Conservation (phyloP, 768 basidiomycete species). For the Mycena vulgaris region DNA sequence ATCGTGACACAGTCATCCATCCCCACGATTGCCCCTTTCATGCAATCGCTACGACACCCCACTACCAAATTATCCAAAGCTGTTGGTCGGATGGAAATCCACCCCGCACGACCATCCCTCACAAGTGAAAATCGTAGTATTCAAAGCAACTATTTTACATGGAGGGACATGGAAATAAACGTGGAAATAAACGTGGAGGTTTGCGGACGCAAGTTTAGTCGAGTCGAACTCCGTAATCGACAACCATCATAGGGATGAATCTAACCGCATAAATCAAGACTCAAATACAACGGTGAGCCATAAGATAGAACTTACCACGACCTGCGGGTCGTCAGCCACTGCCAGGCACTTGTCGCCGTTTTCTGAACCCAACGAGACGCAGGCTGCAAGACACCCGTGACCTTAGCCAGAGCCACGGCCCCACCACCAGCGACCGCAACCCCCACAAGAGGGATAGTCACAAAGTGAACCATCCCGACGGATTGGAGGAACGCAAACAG, state of each 20-base stretch:
- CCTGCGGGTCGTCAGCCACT: conserved; percentile 9
- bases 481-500: conserved; percentile 26
- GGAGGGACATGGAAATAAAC: conserved; percentile 10
- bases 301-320: conserved; percentile 16
- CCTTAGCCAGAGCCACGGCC: conserved; percentile 19
- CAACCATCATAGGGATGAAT: not conserved
- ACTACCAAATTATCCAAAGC: no score
- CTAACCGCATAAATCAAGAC: conserved; percentile 16
- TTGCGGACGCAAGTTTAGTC: conserved; percentile 3
- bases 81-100: no score
- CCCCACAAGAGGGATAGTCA: conserved; percentile 20
- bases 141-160: not conserved
- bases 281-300: conserved; percentile 7
- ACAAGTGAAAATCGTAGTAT: conserved; percentile 19
- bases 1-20: no score
- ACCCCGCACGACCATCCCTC: no score
- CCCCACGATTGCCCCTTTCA: no score
- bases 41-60: no score
- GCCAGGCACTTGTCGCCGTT: conserved; percentile 18
- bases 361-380: conserved; percentile 22
- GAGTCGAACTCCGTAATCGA: conserved; percentile 13
- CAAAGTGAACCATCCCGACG: conserved; percentile 21
- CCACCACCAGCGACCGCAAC: conserved; percentile 19
- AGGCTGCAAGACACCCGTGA: conserved; percentile 13
- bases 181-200: conserved; percentile 11